A percentile compares a stretch with the other conserved stretches of the same genome.
phyloP scores from a whole-genome alignment of 225 moss, liverwort and hornwort genomes.

The Marchantia polymorpha region DNA sequence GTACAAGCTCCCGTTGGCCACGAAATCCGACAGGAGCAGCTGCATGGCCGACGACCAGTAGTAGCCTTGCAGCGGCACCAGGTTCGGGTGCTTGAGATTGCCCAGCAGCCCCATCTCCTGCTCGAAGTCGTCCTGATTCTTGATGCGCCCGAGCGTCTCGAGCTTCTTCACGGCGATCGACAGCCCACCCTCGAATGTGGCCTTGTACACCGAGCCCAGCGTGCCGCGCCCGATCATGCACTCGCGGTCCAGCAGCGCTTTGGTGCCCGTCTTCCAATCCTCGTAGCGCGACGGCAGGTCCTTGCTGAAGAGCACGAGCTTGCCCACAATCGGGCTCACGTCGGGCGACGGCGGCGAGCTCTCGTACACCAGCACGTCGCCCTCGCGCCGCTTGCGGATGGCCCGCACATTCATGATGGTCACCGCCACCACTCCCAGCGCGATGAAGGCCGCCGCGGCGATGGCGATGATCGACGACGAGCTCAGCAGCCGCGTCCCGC shows the following conservation, averaged over 20 bases:
- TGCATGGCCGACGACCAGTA: constrained; percentile 99
- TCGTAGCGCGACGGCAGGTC: constrained; percentile 74
- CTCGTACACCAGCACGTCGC: constrained; percentile 74
- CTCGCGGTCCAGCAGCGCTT: constrained; percentile 73
- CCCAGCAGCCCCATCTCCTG: constrained; percentile 78
- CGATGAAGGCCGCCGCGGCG: constrained; percentile 70
- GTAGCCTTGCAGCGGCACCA: constrained; percentile 84
- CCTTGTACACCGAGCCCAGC: constrained; percentile 76
- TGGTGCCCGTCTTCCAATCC: constrained; percentile 91
- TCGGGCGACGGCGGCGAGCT: constrained; percentile 81
- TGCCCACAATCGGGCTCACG: constrained; percentile 73
- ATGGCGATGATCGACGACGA: constrained; percentile 82
- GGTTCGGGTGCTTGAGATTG: constrained; percentile 64
- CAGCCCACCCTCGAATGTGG: constrained; percentile 71
- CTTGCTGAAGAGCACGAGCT: constrained; percentile 88
- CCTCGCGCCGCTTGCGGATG: constrained; percentile 42
- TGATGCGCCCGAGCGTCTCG: constrained; percentile 81
- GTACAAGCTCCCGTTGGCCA: constrained; percentile 63
- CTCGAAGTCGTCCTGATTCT: constrained; percentile 86
- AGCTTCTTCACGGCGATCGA: constrained; percentile 88
- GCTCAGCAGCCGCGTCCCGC: constrained; percentile 43
- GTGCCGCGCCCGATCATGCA: constrained; percentile 85
- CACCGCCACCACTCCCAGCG: constrained; percentile 59
- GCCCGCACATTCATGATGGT: constrained; percentile 63
- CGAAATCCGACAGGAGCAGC: constrained; percentile 70